Evolutionary conservation across 73 alveolate genomes (phyloP), one percentile per base, ranked within the genome.

Genomic region (Paramecium tetraurelia): DNA sequence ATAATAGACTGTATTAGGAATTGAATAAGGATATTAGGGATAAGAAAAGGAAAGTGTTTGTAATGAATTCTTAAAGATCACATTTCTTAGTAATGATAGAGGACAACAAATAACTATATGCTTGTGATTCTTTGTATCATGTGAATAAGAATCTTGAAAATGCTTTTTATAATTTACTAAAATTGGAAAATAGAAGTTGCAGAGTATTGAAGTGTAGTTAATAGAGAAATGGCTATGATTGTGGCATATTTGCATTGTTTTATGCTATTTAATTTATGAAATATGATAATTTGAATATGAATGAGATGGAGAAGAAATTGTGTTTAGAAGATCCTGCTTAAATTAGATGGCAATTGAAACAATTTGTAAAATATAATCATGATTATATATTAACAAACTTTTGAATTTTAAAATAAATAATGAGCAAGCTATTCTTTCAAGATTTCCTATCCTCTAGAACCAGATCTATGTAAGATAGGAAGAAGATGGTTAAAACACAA

Each of bases 381-480:
- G 46, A 63, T 63, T 63, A 31, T 63, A 22, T 63, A 63, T 63
- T 63, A 63, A 63, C 84, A 31, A 63, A 63, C 84, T 22, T 63
- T 63, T 63, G 84, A 63, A 63, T 72, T 72, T 68, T 72, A 36
- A 72, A 72, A 38, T 72, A 21, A 31, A 12, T 31, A 33, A 72
- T 72, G 86, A 72, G 86, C 5, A 72, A 33, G 7, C 59, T 72
- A 10, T 72, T 72, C 63, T 72, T 72, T 72, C 68, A 72, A 7
- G 86, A 72, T 40, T 72, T 72, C 33, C 11, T 72, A n/a, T 36
- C 59, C 7, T 31, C 86, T n/a, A 31, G 86, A 21, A 72, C 86
- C 0, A 33, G 59, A 38, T 72, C 86, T 10, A 36, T 72, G 36
- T 43, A 72, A 72, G 86, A 72, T 29, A 72, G 86, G 38, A 33